These are phyloP conservation scores for Bipolaris victoriae DNA, from an alignment of 2,329 filamentous ascomycete genomes.

Conservation along the genomic window DNA sequence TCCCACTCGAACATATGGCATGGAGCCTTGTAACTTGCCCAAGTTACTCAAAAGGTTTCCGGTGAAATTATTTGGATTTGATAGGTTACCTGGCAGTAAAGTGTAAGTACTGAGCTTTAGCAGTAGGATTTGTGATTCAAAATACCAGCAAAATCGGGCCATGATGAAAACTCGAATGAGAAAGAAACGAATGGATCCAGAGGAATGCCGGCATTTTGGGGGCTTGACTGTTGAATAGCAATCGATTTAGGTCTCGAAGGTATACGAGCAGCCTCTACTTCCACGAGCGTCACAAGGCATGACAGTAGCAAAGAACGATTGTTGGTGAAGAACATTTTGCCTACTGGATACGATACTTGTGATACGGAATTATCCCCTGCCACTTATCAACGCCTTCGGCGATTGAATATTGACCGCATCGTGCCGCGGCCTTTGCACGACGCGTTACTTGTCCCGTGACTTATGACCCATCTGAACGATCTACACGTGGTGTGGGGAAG, in stretches of 20 bases:
- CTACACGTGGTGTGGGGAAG: neutral
- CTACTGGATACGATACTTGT: neutral
- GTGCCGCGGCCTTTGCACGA: constrained; percentile 2
- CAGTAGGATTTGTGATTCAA: no score
- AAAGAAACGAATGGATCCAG: constrained; percentile 10
- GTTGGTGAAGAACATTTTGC: neutral
- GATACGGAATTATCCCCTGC: neutral
- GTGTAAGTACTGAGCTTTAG: neutral
- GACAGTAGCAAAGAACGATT: neutral
- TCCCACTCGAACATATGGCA: constrained; percentile 66
- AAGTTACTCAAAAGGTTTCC: constrained; percentile 65
- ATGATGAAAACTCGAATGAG: constrained; percentile 12
- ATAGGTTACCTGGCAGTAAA: constrained; percentile 53
- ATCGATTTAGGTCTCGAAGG: constrained; percentile 1
- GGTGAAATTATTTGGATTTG: constrained; percentile 64
- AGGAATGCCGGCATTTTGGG: constrained; percentile 5
- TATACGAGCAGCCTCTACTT: constrained; percentile 2
- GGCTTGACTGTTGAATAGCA: neutral
- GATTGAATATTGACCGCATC: neutral
- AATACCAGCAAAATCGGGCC: constrained; percentile 9
- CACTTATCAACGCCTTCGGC: constrained; percentile 2
- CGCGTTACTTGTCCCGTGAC: neutral
- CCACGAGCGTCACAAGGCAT: neutral
- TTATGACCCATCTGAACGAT: neutral
- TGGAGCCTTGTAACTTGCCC: constrained; percentile 59